Evolutionary conservation across 1,284 basidiomycete species (phyloP), one percentile per base, ranked within the genome.

Genomic region (Rhodotorula mucilaginosa): DNA sequence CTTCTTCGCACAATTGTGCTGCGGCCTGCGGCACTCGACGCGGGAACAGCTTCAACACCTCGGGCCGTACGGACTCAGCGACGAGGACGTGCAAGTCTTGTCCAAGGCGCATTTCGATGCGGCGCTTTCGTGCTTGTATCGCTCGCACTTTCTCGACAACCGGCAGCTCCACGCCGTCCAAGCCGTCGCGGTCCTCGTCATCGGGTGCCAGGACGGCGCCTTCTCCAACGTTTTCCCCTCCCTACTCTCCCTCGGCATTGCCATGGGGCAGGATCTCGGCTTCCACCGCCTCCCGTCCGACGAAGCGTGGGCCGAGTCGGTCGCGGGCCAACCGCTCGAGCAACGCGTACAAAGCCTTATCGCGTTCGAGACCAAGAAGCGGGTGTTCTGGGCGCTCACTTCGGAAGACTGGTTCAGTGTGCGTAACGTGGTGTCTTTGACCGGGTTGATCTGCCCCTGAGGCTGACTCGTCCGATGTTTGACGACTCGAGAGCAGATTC

Each of bases 21-120:
- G 70, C 58, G 73, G 73, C 1, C 39, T 71, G 19, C 69, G 69
- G 58, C 71, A 75, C 29, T 73, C 73, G 74, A 52, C 62, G 26
- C 26, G 34, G 16, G 51, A 65, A 10, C 71, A 73, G 21, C 61
- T 39, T 10, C 16, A 18, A 46, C 48, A 16, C 56, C 29, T 52
- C 5, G 60, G 52, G 3, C 46, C 52, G 4, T 31, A 31, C 2
- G 70, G 73, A 1, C 31, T 72, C 15, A 59, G 8, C 15, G 21
- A 61, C 10, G 54, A 58, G 26, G 61, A 71, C 34, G 62, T 62
- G 12, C 54, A 49, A 19, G 51, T 48, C 13, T 39, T 64, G 5
- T 26, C 46, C 23, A 68, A 71, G 58, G 54, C 51, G 18, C 63
- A 63, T 23, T 62, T 67, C 47, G 58, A 68, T 26, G 69, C 66